These are phyloP conservation scores for Boehmeria nivea DNA, from an alignment of 306 rosid genomes.

Conservation along the genomic window DNA sequence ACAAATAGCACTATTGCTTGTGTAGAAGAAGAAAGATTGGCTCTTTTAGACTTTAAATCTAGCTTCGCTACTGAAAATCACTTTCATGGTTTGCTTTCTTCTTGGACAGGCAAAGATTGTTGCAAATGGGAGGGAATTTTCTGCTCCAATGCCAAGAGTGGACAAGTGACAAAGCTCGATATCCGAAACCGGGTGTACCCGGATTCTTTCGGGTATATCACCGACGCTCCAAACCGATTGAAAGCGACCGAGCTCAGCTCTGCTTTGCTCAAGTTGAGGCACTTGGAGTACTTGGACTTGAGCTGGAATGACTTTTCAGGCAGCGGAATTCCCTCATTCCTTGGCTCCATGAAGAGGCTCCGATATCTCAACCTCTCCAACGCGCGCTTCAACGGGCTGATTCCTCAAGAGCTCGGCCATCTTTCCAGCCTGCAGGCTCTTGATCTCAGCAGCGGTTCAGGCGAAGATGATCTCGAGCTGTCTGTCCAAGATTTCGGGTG, in stretches of 20 bases:
- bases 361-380: not conserved
- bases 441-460: conserved; percentile 12
- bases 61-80: not conserved
- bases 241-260: not conserved
- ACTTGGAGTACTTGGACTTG: conserved; percentile 7
- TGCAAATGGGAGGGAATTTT: conserved; percentile 19
- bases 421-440: conserved; percentile 6
- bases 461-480: conserved; percentile 6
- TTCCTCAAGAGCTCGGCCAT: conserved; percentile 3
- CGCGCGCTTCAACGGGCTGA: not conserved
- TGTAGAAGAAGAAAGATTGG: conserved; percentile 10
- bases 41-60: conserved; percentile 11
- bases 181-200: not conserved
- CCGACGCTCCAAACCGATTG: not conserved
- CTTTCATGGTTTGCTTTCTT: not conserved
- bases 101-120: conserved; percentile 14
- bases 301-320: not conserved
- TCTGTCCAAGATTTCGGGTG: not conserved
- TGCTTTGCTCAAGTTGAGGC: not conserved
- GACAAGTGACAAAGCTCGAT: conserved; percentile 17
- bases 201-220: not conserved
- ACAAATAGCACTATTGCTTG: not conserved
- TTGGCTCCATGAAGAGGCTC: conserved; percentile 2
- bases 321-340: not conserved
- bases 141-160: not conserved